Evolutionary conservation across 345 rosid genomes (phyloP).

Genomic region (Streptanthus diversifolius): DNA sequence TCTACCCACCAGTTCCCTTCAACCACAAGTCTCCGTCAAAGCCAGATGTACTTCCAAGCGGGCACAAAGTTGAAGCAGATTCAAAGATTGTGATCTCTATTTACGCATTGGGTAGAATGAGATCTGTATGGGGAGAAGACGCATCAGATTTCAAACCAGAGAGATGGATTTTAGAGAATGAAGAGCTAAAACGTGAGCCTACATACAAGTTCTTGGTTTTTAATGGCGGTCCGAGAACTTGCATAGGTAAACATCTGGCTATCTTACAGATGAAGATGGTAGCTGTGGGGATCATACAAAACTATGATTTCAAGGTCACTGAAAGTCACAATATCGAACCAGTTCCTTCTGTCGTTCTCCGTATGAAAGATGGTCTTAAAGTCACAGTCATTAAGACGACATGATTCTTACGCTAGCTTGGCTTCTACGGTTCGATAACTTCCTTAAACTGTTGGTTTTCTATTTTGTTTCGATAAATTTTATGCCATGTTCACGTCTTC

Average conservation of each 20-base stretch:
- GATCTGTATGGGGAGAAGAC: conserved; percentile 41
- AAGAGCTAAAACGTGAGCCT: conserved; percentile 5
- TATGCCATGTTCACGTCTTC: not conserved
- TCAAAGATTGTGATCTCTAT: not conserved
- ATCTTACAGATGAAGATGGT: conserved; percentile 26
- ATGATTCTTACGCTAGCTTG: not conserved
- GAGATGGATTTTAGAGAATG: conserved; percentile 35
- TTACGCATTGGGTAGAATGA: conserved; percentile 39
- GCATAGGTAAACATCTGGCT: conserved; percentile 28
- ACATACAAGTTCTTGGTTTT: conserved; percentile 27
- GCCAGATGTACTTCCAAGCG: conserved; percentile 35
- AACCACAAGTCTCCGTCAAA: conserved; percentile 5
- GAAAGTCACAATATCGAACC: conserved; percentile 17
- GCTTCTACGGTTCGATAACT: not conserved
- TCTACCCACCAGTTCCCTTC: conserved; percentile 32
- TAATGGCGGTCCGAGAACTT: conserved; percentile 25
- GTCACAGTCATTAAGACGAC: not conserved
- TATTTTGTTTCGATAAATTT: not conserved
- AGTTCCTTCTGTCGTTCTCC: not conserved
- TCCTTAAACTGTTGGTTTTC: not conserved
- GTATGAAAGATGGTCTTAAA: conserved; percentile 16
- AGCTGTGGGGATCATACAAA: not conserved
- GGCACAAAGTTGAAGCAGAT: conserved; percentile 23
- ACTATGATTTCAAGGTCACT: conserved; percentile 20
- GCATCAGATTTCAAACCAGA: conserved; percentile 45